A percentile compares a stretch with the other conserved stretches of the same genome.
phyloP scores from a whole-genome alignment of 2,329 filamentous ascomycete genomes.

The Claviceps humidiphila region DNA sequence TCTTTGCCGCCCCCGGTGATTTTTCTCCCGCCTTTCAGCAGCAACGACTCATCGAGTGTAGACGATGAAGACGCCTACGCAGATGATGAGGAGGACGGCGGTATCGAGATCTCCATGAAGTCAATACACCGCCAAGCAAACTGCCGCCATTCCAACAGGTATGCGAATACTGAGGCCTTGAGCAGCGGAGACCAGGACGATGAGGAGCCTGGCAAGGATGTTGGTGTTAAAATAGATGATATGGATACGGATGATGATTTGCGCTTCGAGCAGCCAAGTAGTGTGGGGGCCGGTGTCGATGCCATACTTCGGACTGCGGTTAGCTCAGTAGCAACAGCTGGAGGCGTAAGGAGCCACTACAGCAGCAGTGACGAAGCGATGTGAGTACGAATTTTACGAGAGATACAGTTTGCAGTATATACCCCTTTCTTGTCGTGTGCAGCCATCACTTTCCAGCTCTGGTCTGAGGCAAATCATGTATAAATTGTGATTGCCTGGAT shows the following conservation, averaged over 20 bases:
- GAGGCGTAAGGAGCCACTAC: constrained; percentile 25
- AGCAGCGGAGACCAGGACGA: constrained; percentile 29
- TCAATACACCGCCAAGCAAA: constrained; percentile 22
- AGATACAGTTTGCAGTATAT: too few species aligned
- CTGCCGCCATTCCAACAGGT: constrained; percentile 27
- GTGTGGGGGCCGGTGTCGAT: constrained; percentile 19
- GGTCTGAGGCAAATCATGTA: too few species aligned
- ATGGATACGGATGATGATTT: constrained; percentile 7
- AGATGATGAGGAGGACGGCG: constrained; percentile 15
- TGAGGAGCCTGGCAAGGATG: constrained; percentile 24
- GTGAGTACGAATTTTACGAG: background rate
- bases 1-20: constrained; percentile 39
- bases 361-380: constrained; percentile 14
- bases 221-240: constrained; percentile 16
- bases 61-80: constrained; percentile 17
- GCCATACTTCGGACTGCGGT: constrained; percentile 13
- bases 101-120: constrained; percentile 16
- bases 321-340: constrained; percentile 28
- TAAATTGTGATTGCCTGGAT: too few species aligned
- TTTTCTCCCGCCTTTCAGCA: constrained; percentile 35
- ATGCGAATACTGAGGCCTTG: constrained; percentile 25
- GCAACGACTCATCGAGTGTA: constrained; percentile 25
- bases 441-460: too few species aligned
- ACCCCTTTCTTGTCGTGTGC: too few species aligned
- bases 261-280: constrained; percentile 12